phyloP scores from a whole-genome alignment of 2,329 filamentous ascomycete species.

The Incumbomyces delicatus region DNA sequence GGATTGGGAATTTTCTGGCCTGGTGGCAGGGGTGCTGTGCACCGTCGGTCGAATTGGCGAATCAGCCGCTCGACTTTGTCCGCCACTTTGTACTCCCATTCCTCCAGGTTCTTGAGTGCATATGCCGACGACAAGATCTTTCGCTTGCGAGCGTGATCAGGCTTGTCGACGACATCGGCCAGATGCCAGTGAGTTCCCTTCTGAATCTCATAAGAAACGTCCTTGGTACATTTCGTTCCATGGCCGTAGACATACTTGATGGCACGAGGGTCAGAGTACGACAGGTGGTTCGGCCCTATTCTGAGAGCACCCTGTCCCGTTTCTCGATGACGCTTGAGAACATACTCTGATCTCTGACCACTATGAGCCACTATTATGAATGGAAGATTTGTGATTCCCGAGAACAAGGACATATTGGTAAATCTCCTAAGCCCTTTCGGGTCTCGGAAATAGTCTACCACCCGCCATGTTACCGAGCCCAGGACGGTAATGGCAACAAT shows the following conservation, averaged over 20 bases:
- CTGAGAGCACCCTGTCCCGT: constrained; percentile 1
- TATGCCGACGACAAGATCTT: constrained; percentile 31
- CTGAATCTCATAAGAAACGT: constrained; percentile 24
- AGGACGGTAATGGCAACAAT: not conserved
- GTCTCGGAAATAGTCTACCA: constrained; percentile 36
- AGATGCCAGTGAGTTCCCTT: constrained; percentile 27
- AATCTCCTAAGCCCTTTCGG: constrained; percentile 41
- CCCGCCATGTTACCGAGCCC: constrained; percentile 1
- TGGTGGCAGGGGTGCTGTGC: constrained; percentile 17
- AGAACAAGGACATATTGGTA: constrained; percentile 34
- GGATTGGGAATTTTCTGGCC: constrained; percentile 4
- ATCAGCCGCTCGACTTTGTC: constrained; percentile 27
- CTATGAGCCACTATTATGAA: constrained; percentile 23
- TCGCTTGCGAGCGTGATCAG: constrained; percentile 30
- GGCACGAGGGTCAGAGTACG: constrained; percentile 4
- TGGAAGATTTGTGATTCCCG: constrained; percentile 38
- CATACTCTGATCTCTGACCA: constrained; percentile 16
- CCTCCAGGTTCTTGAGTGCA: constrained; percentile 31
- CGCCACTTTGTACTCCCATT: constrained; percentile 33
- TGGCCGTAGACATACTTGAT: constrained; percentile 28
- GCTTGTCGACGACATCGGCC: constrained; percentile 31
- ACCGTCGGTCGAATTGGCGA: constrained; percentile 27
- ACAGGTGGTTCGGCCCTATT: constrained; percentile 7
- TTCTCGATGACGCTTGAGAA: constrained; percentile 5
- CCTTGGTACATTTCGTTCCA: constrained; percentile 27